Percentiles rank a stretch among this genome's conserved stretches.
Conservation (phyloP, 768 basidiomycete genomes). For the Trametes gibbosa region DNA sequence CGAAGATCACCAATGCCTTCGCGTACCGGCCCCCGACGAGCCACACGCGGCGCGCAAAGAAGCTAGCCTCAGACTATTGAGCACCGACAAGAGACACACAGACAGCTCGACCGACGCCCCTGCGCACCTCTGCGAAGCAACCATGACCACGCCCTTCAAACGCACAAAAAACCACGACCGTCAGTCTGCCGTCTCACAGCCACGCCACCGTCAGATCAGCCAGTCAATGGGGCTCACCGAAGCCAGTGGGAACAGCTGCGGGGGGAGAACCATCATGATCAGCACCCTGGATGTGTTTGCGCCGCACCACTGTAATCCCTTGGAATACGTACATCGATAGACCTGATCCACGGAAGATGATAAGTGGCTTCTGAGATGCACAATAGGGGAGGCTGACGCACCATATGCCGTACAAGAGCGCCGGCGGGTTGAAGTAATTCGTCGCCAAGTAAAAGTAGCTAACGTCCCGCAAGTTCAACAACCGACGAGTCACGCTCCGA, state of each 20-base stretch:
- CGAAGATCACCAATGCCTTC: background rate
- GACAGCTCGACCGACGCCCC: background rate
- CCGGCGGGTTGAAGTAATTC: conserved; percentile 4
- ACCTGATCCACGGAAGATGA: background rate
- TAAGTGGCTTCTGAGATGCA: background rate
- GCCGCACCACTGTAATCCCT: background rate
- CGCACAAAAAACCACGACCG: background rate
- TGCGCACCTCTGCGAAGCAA: background rate
- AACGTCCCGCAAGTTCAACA: background rate
- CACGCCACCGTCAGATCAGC: background rate
- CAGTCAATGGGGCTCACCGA: background rate
- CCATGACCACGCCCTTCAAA: background rate
- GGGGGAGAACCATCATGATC: too few species aligned
- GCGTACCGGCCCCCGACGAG: background rate
- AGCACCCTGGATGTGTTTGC: background rate
- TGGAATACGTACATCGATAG: background rate
- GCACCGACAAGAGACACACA: background rate
- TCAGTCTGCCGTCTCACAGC: background rate
- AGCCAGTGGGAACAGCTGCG: background rate
- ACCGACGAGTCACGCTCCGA: background rate
- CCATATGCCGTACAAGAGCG: background rate
- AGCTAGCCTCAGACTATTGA: background rate
- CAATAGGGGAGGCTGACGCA: background rate
- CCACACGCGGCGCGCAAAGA: conserved; percentile 1
- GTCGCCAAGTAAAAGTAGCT: conserved; percentile 5